Base-by-base conservation (phyloP, 345 rosid genomes). In the Noccaea caerulescens region DNA sequence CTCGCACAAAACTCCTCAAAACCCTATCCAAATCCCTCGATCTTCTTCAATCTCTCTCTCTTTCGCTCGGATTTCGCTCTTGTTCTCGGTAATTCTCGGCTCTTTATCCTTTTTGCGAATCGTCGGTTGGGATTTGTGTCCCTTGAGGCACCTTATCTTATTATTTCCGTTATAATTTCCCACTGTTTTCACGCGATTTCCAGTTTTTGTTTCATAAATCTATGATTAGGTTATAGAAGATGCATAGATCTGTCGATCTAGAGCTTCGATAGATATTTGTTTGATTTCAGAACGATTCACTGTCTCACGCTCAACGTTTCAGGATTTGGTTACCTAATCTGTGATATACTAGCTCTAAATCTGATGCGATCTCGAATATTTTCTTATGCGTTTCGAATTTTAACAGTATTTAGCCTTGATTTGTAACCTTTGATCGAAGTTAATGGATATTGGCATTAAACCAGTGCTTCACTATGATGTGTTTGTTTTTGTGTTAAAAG, bases 1-100 rank as follows among this genome's bases (percentile, higher is more conserved):
- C 69, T 64, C 38, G 20, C 43, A 10, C 8, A 66, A 66, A 50
- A 50, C 71, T 66, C 50, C 60, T 39, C 60, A 27, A 52, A 63
- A 64, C 57, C 33, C 52, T 36, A 34, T 7, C 23, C 44, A 12
- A 54, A 54, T 34, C 8, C 1, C 10, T 34, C 8, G 8, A 52
- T 52, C 57, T 27, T 11, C 18, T 49, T 9, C 41, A 30, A 3
- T 59, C 25, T 4, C 20, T 5, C 36, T 39, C 59, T 18, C 47
- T 7, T 46, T 51, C 60, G 13, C 14, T 53, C 13, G 7, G 30
- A 30, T 10, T 68, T 38, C 43, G 3, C 42, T 67, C 42, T 43
- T 67, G 4, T 11, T 43, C 34, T 7, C 42, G 72, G 72, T 68
- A 68, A 16, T 7, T 43, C 34, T 16, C 11, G 10, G 1, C 1